Conservation (phyloP, 2,329 filamentous ascomycete species). For the Trichoderma sp. region DNA sequence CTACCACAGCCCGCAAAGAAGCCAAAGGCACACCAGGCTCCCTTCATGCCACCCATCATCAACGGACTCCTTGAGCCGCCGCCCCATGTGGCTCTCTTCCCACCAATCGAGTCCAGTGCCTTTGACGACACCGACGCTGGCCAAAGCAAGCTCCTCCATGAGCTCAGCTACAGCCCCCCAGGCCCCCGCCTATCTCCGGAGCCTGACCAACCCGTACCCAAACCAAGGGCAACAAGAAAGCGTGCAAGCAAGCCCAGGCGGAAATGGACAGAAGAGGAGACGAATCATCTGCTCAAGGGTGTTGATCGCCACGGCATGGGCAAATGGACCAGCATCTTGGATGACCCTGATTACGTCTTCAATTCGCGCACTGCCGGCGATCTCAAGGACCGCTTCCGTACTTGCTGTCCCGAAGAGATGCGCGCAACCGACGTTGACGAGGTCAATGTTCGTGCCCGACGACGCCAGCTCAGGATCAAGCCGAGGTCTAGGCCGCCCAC, state of each 20-base stretch:
- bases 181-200: constrained; percentile 28
- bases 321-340: constrained; percentile 62
- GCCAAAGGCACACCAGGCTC: constrained; percentile 56
- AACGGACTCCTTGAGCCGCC: constrained; percentile 62
- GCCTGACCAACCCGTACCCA: constrained; percentile 33
- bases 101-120: constrained; percentile 57
- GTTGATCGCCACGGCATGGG: constrained; percentile 62
- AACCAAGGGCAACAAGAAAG: constrained; percentile 42
- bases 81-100: constrained; percentile 59
- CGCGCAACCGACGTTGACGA: constrained; percentile 31
- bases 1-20: constrained; percentile 63
- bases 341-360: constrained; percentile 59
- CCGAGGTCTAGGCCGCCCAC: constrained; percentile 27
- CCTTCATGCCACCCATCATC: constrained; percentile 60
- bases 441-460: constrained; percentile 22
- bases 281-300: constrained; percentile 58
- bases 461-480: not conserved
- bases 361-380: constrained; percentile 60
- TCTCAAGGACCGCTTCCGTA: constrained; percentile 63
- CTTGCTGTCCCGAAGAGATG: constrained; percentile 61
- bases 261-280: constrained; percentile 65
- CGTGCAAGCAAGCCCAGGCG: constrained; percentile 55
- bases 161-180: constrained; percentile 36
- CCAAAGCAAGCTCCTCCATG: constrained; percentile 42
- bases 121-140: constrained; percentile 48